Conservation (phyloP, 164 flowering plant genomes). For the Houttuynia cordata region DNA sequence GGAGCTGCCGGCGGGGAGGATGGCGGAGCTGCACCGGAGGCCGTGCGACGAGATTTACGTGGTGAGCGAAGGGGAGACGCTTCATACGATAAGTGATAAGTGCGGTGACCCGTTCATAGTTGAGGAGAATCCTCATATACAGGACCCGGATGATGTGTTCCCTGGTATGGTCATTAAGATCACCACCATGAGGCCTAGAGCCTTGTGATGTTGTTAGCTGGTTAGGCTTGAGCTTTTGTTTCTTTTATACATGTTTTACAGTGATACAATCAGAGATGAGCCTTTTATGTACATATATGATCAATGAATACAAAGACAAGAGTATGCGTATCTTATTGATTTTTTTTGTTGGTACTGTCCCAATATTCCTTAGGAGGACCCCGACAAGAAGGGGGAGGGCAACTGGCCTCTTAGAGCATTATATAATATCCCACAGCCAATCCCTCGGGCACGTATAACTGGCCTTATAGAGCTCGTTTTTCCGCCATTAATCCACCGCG, state of each 20-base stretch:
- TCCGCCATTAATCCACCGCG: too few relatives aligned
- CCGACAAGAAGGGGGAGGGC: too few relatives aligned
- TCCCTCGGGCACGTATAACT: too few relatives aligned
- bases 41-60: constrained; percentile 37
- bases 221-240: neutral
- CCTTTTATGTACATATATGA: neutral
- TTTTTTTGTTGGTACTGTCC: too few relatives aligned
- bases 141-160: constrained; percentile 34
- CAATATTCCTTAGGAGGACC: too few relatives aligned
- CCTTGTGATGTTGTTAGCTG: neutral
- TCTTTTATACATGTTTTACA: neutral
- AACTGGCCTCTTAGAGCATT: too few relatives aligned
- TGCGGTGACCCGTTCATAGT: constrained; percentile 35
- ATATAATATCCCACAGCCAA: too few relatives aligned
- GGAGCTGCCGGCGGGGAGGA: neutral
- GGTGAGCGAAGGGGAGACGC: constrained; percentile 36
- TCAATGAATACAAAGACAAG: too few relatives aligned
- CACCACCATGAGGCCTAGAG: neutral
- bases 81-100: constrained; percentile 34
- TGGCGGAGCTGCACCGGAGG: neutral
- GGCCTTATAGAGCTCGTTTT: too few relatives aligned
- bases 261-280: neutral
- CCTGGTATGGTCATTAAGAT: constrained; percentile 31
- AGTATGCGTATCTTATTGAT: too few relatives aligned
- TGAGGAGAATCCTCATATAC: constrained; percentile 30